Percentiles rank a stretch among this genome's conserved stretches.
These are phyloP conservation scores for Acanthamoeba culbertsoni DNA, from an alignment of 208 protist species.

Conservation along the genomic window DNA sequence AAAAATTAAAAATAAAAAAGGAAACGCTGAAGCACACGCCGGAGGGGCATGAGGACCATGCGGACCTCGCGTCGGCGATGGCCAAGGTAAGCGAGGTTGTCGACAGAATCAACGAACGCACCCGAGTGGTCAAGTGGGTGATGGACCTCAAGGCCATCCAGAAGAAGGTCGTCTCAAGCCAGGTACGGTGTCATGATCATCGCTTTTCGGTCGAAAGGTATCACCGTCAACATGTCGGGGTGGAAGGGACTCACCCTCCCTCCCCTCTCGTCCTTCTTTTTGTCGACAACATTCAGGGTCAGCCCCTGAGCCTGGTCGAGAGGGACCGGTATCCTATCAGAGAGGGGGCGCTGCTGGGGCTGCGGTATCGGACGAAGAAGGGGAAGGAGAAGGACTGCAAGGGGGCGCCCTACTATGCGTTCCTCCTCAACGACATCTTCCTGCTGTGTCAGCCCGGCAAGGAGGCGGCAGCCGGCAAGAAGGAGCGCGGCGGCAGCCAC, in stretches of 20 bases:
- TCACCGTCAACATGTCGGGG: no score
- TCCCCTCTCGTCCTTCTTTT: neutral
- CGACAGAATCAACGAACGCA: slow-evolving; percentile 27
- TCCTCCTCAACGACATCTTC: neutral
- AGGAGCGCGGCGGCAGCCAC: neutral
- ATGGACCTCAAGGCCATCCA: slow-evolving; percentile 30
- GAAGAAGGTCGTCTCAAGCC: neutral
- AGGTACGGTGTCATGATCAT: neutral
- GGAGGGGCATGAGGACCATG: neutral
- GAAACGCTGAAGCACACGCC: slow-evolving; percentile 27
- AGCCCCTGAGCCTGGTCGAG: neutral
- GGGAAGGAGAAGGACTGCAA: slow-evolving; percentile 21
- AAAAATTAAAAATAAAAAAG: neutral
- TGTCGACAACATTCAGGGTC: neutral
- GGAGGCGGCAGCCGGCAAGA: neutral
- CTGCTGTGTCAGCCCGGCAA: neutral
- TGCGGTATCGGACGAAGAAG: neutral
- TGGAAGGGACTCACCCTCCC: neutral
- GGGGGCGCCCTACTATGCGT: neutral
- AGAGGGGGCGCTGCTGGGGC: neutral
- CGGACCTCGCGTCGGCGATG: neutral
- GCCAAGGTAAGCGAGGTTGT: slow-evolving; percentile 17
- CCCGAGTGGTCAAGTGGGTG: neutral
- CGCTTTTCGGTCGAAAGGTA: no score
- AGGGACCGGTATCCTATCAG: neutral